Evolutionary conservation across 1,139 yeast species (phyloP), one percentile per base, ranked within the genome.

Genomic region (Pichia sp.): DNA sequence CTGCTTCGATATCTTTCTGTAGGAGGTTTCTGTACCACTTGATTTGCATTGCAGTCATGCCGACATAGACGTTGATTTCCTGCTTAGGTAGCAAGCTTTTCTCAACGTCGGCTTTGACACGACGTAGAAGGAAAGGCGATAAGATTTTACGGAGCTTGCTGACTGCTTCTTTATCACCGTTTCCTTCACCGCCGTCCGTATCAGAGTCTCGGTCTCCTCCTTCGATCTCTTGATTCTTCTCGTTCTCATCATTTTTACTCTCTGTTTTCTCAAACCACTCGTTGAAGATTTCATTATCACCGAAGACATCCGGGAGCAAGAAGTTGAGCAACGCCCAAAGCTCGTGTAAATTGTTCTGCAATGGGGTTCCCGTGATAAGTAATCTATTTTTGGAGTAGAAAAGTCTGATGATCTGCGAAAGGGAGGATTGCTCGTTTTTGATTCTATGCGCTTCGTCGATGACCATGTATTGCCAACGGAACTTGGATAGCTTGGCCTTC

Each of bases 361-460:
- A 74, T 0, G 99, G 99, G 0, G 99, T 93, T 63, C 99, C 99
- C 0, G 99, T 93, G 56, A 93, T 92, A 54, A 93, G 74, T 51
- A 93, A 75, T 61, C 99, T 76, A 67, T 89, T 90, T 56, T 87
- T 80, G 5, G 97, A 89, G 66, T 87, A 85, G 66, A 93, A 90
- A 50, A 90, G 74, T 61, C 98, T 81, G 54, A 93, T 85, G 59
- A 93, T 90, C 69, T 90, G 97, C 0, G 97, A 90, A 55, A 93
- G 76, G 54, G 95, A 82, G 52, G 95, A 84, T 66, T 88, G 96
- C 69, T 93, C 98, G 69, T 93, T 93, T 68, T 93, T 93, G 67
- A 93, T 92, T 67, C 98, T 80, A 68, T 93, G 99, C 1, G 98
- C 99, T 70, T 93, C 99, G 72, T 93, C 99, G 46, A 93, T 92